A percentile compares a stretch with the other conserved stretches of the same genome.
Evolutionary conservation across 495 filamentous ascomycete genomes (phyloP).

Genomic region (Penicillium maclennaniae): DNA sequence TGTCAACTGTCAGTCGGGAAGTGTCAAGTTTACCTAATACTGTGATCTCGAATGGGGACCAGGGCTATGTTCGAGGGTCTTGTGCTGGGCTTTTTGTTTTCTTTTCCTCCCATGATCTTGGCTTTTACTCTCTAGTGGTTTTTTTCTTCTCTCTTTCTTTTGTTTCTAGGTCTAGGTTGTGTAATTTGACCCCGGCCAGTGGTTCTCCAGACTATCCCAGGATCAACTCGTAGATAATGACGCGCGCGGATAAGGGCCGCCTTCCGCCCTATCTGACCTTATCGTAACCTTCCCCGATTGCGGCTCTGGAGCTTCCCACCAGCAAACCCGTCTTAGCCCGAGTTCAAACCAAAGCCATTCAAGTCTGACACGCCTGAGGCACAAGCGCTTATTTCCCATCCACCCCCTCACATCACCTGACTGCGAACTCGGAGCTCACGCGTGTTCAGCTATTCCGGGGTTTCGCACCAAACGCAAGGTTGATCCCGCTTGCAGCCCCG

Average conservation of each 20-base stretch:
- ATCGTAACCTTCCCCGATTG: constrained; percentile 17
- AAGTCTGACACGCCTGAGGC: neutral
- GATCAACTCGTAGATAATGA: constrained; percentile 1
- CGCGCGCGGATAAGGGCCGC: neutral
- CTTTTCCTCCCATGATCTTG: too few relatives aligned
- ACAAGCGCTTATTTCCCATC: constrained; percentile 3
- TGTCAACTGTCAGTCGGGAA: too few relatives aligned
- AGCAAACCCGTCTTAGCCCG: neutral
- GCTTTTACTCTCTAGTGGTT: too few relatives aligned
- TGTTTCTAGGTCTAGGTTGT: neutral
- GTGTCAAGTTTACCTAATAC: neutral
- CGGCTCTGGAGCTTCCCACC: constrained; percentile 17
- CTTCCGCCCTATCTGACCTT: constrained; percentile 11
- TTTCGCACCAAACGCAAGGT: neutral
- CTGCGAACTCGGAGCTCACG: constrained; percentile 20
- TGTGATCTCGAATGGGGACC: neutral
- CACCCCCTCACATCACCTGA: constrained; percentile 23
- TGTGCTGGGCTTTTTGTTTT: too few relatives aligned
- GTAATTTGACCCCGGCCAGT: neutral
- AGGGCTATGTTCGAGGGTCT: too few relatives aligned
- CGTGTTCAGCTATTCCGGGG: neutral
- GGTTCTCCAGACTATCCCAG: constrained; percentile 1
- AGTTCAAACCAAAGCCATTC: neutral
- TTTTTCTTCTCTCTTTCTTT: too few relatives aligned
- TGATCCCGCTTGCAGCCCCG: constrained; percentile 5